Base-by-base conservation (phyloP, 768 basidiomycete genomes). In the Mycena albidolilacea region DNA sequence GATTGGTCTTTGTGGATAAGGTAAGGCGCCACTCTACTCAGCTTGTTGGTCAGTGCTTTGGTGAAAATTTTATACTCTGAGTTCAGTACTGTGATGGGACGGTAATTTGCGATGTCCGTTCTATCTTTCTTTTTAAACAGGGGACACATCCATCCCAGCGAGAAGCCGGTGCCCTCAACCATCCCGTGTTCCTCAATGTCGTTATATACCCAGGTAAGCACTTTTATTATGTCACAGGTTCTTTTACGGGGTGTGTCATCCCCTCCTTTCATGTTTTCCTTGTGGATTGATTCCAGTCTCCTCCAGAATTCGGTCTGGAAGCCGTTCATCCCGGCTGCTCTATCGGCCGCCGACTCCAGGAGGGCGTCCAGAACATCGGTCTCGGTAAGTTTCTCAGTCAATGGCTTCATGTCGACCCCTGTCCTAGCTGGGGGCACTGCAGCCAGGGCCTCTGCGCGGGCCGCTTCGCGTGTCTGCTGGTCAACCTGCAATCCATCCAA, bases 121-220 rank as follows among this genome's bases (percentile, higher is more conserved):
- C 23, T 23, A 23, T 23, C 23, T 23, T 23, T 23, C 23, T 23
- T 23, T 23, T 23, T 23, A 23, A 23, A 23, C 23, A 23, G 23
- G 23, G 23, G 23, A 2, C 23, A 23, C 23, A 61, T 61, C 60
- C 60, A 61, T 3, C 60, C 60, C 10, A 44, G 9, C 39, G 60
- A 41, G 35, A 61, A 61, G 10, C 44, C 23, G 3, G 60, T 41
- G 3, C 60, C 60, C 11, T 61, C 60, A 12, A 61, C 60, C 60
- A 61, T 44, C 5, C 60, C 60, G 23, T 21, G 15, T 8, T 50
- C 48, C 14, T 64, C 46, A 5, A 64, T 64, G n/a, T 48, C 44
- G 19, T 64, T 64, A 14, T 12, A 64, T 2, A 64, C 63, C 48
- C 44, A 64, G 7, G 63, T 64, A 35, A 64, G 63, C 3, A 64